Conservation (phyloP, 805 yeast genomes). For the Komagataella pastoris region DNA sequence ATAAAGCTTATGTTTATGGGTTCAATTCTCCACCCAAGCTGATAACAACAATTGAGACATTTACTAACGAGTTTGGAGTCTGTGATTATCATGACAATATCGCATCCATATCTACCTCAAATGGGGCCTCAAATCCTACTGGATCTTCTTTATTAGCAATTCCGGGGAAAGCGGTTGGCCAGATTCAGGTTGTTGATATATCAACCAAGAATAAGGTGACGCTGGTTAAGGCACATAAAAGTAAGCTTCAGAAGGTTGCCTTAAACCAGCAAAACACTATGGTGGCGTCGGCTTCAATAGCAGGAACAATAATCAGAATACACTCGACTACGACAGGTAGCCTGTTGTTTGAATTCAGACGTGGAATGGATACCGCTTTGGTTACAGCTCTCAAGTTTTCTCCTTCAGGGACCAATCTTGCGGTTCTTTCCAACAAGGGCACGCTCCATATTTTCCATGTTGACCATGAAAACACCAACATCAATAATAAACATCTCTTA, state of each 20-base stretch:
- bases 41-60: conserved; percentile 52
- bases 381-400: conserved; percentile 78
- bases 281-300: conserved; percentile 71
- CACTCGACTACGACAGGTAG: conserved; percentile 60
- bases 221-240: conserved; percentile 67
- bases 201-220: conserved; percentile 52
- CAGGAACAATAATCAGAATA: conserved; percentile 70
- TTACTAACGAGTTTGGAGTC: conserved; percentile 46
- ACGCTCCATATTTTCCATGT: conserved; percentile 76
- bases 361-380: conserved; percentile 80
- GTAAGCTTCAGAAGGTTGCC: conserved; percentile 48
- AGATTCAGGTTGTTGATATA: conserved; percentile 67
- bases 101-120: conserved; percentile 16
- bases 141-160: conserved; percentile 39
- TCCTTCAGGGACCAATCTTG: conserved; percentile 61
- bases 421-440: conserved; percentile 79
- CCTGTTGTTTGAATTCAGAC: conserved; percentile 68
- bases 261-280: conserved; percentile 50
- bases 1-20: conserved; percentile 62
- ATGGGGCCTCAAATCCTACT: background rate
- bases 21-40: conserved; percentile 70
- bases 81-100: conserved; percentile 29
- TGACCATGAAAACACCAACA: conserved; percentile 7
- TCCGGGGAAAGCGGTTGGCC: conserved; percentile 68
- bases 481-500: conserved; percentile 53